Base-by-base conservation (phyloP, 2,329 filamentous ascomycete genomes). In the Rhytidhysteron rufulum region DNA sequence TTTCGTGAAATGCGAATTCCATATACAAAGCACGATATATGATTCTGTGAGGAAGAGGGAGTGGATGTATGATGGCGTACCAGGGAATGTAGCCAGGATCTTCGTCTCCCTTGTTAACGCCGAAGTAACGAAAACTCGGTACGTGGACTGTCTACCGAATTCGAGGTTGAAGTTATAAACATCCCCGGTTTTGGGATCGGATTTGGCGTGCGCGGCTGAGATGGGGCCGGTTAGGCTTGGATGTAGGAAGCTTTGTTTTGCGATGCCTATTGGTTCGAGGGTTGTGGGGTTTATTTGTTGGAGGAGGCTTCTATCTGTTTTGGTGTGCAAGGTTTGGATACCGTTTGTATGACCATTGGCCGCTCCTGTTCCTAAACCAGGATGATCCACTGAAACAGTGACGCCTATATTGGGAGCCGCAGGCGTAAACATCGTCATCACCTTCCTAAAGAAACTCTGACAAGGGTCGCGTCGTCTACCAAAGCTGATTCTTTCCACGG, bases 121-220 rank as follows among this genome's bases (percentile, higher is more conserved):
- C 15, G 76, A 82, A 2, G 80, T 77, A 1, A 75, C 68, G 61
- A 90, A 93, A 13, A 93, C 57, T 13, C 84, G 80, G 57, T 91
- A 93, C 0, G 72, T 79, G 1, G 78, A 62, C 0, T 56, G 58
- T 0, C 59, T 63, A 0, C 80, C 82, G 15, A 86, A 60, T 0
- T 80, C 73, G n/a, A 90, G 75, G 55, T 94, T 94, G 67, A 79
- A 91, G 65, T 93, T 94, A 73, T 79, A 91, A 5, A 86, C 57
- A 47, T 93, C 86, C 5, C 88, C 87, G 0, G 82, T 89, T 0
- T 66, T 62, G 0, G 83, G 85, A 57, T 93, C 86, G 1, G 78
- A 75, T 40, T 83, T 80, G 0, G 83, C 79, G 58, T 94, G 88
- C 0, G 88, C 79, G 29, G 78, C 83, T 2, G 83, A 83, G 11